phyloP scores from a whole-genome alignment of 176 grass and related monocot species.

The Phragmites australis region DNA sequence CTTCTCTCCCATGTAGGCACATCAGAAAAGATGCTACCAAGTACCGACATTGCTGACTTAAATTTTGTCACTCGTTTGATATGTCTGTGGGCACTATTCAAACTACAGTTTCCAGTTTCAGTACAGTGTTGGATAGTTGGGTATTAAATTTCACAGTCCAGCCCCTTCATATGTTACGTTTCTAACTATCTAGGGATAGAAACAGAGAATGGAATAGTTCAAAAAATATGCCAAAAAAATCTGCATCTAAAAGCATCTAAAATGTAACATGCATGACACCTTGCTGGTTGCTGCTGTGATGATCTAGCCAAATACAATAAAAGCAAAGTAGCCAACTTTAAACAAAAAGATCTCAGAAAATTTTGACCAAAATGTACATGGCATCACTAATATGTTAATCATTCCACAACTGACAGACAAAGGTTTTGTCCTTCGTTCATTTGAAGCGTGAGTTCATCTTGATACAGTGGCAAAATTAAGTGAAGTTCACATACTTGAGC shows the following conservation, averaged over 20 bases:
- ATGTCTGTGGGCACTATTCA: background rate
- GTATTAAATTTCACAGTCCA: background rate
- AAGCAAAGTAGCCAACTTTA: background rate
- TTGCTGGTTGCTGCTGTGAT: background rate
- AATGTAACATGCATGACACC: background rate
- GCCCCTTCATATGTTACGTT: background rate
- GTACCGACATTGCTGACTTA: background rate
- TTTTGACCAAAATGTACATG: background rate
- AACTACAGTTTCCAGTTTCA: constrained; percentile 12
- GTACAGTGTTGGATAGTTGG: background rate
- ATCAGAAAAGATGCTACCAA: background rate
- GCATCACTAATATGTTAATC: too few species aligned
- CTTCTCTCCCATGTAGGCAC: background rate
- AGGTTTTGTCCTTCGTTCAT: background rate
- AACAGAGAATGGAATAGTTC: background rate
- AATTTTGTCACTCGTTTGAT: constrained; percentile 13
- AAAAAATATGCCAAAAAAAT: background rate
- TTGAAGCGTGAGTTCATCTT: constrained; percentile 1
- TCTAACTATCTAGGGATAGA: too few species aligned
- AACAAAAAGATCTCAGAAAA: background rate
- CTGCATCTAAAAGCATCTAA: background rate
- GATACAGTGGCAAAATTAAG: background rate
- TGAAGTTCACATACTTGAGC: background rate
- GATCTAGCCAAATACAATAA: background rate
- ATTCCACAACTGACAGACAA: background rate